Evolutionary conservation across 352 stramenopile genomes (phyloP), one percentile per base, ranked within the genome.

Genomic region (Phytopythium ostracodes): DNA sequence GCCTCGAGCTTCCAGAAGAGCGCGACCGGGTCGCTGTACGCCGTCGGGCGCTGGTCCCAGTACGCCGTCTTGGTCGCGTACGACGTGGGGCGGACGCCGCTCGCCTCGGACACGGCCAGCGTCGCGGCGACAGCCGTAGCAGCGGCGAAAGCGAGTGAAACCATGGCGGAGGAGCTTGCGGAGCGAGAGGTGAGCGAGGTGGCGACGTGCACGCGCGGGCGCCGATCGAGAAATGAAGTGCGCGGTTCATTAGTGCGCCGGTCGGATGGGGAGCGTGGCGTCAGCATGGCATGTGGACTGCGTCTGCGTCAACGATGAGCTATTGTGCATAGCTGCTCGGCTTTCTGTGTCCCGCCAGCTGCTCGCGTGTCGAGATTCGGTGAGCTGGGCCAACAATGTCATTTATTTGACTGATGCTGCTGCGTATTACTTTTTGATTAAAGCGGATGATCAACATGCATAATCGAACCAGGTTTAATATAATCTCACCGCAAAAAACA

Each of bases 41-140:
- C 53, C 8, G 31, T 36, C 36, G 54, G 36, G 11, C 73, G 75
- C 51, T 84, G 76, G 58, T 84, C 73, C 76, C 76, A 84, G 63
- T 84, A 82, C 66, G 65, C 73, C 14, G 73, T 84, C 73, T 82
- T 84, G 38, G 76, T 81, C n/a, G 73, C 76, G 65, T 81, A 84
- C 31, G 72, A 82, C 24, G 54, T 59, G 36, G 54, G 47, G 38
- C 53, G 38, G 20, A 58, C 59, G 11, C 24, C 25, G 33, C 40
- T 63, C 46, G 63, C 27, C 10, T 25, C 40, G 10, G 56, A 25
- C 56, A 14, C 27, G 8, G 17, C 20, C 24, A 61, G 38, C 8
- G 35, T 6, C 15, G 25, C 56, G 20, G 40, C 18, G 31, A 60
- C 27, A 27, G 70, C 36, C 63, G 66, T 40, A 5, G 51, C 31